phyloP scores from a whole-genome alignment of 2,329 filamentous ascomycete species.

The Ceratocystis cubensis region DNA sequence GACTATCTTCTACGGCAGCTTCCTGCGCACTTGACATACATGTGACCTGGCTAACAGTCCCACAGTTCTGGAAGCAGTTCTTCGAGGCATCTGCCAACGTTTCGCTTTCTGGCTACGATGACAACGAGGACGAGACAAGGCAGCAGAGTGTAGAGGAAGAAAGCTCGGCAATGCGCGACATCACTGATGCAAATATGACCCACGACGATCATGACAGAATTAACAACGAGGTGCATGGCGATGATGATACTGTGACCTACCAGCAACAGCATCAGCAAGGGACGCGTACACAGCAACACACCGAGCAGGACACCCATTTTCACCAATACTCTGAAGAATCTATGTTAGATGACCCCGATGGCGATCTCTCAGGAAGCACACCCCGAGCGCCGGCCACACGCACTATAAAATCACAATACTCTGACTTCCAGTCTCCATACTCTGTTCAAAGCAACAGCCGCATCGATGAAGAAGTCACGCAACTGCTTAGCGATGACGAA shows the following conservation, averaged over 20 bases:
- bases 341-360: slow-evolving; percentile 47
- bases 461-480: slow-evolving; percentile 30
- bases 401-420: slow-evolving; percentile 39
- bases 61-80: slow-evolving; percentile 98
- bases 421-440: slow-evolving; percentile 60
- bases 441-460: slow-evolving; percentile 58
- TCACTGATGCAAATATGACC: slow-evolving; percentile 31
- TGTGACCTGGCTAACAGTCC: background rate
- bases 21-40: background rate
- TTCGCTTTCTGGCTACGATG: slow-evolving; percentile 87
- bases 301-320: slow-evolving; percentile 2
- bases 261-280: slow-evolving; percentile 23
- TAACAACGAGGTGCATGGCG: slow-evolving; percentile 31
- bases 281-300: slow-evolving; percentile 15
- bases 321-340: slow-evolving; percentile 42
- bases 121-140: slow-evolving; percentile 49
- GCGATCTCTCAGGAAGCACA: slow-evolving; percentile 52
- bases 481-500: slow-evolving; percentile 29
- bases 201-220: slow-evolving; percentile 30
- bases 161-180: slow-evolving; percentile 44
- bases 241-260: slow-evolving; percentile 31
- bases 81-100: slow-evolving; percentile 98
- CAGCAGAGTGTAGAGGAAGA: slow-evolving; percentile 36
- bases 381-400: slow-evolving; percentile 43
- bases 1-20: background rate